phyloP scores from a whole-genome alignment of 1,139 yeast species.

The Groenewaldozyma sp. region DNA sequence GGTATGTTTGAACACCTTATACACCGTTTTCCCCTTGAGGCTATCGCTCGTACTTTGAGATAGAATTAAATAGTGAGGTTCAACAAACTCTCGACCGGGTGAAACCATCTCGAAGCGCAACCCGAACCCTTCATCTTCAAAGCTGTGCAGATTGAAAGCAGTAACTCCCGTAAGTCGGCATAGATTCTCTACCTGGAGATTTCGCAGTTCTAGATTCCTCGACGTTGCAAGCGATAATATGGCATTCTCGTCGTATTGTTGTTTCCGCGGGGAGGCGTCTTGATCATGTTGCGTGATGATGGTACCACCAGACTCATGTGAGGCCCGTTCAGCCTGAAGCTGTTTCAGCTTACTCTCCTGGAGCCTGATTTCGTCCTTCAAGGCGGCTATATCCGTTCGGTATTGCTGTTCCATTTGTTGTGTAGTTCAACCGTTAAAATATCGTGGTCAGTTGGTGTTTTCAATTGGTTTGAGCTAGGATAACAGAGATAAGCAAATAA shows the following conservation, averaged over 20 bases:
- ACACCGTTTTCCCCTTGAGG: not conserved
- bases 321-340: not conserved
- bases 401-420: not conserved
- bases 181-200: conserved; percentile 16
- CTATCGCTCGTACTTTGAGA: not conserved
- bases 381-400: conserved; percentile 6
- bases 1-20: conserved; percentile 17
- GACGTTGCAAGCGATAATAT: not conserved
- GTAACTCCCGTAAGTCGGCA: conserved; percentile 21
- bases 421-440: too few relatives aligned
- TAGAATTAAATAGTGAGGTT: conserved; percentile 20
- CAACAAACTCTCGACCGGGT: conserved; percentile 11
- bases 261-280: not conserved
- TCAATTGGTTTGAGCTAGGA: too few relatives aligned
- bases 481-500: too few relatives aligned
- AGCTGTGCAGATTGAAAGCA: conserved; percentile 15
- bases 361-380: conserved; percentile 3
- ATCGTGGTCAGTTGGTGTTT: too few relatives aligned
- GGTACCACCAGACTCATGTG: not conserved
- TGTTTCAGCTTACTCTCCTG: not conserved
- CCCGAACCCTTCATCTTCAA: conserved; percentile 18
- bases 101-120: conserved; percentile 18
- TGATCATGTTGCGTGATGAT: not conserved
- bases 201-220: conserved; percentile 5
- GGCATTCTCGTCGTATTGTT: too few relatives aligned